Conservation (phyloP, 352 stramenopile species). For the Salisapilia sapeloensis region DNA sequence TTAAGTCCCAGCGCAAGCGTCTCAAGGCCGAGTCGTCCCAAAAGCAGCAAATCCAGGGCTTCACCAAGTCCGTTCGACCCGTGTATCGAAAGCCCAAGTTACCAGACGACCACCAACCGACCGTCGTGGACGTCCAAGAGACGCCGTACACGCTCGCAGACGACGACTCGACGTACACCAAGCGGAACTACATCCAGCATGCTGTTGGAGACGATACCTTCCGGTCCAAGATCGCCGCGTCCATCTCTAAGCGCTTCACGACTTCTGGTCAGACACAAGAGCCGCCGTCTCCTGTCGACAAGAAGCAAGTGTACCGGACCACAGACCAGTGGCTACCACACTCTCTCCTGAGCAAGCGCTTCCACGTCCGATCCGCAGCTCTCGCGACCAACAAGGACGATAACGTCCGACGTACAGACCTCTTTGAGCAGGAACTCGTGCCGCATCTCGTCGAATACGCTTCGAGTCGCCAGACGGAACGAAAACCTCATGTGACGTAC, state of each 20-base stretch:
- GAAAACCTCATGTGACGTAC: not conserved
- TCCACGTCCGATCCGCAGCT: slow-evolving; percentile 42
- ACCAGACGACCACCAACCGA: too few species aligned
- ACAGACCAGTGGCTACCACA: slow-evolving; percentile 45
- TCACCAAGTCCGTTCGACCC: too few species aligned
- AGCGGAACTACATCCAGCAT: too few species aligned
- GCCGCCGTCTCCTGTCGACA: not conserved
- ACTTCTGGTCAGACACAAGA: slow-evolving; percentile 9
- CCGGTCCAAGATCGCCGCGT: slow-evolving; percentile 56
- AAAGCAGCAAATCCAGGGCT: too few species aligned
- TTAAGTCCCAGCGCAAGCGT: too few species aligned
- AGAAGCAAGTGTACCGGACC: slow-evolving; percentile 27
- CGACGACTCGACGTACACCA: too few species aligned
- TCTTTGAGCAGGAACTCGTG: slow-evolving; percentile 60
- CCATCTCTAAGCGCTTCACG: slow-evolving; percentile 69
- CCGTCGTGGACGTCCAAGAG: too few species aligned
- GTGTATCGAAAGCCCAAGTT: too few species aligned
- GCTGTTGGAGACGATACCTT: slow-evolving; percentile 21
- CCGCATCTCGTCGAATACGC: slow-evolving; percentile 53
- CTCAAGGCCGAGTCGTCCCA: too few species aligned
- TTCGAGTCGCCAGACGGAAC: slow-evolving; percentile 7
- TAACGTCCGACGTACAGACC: slow-evolving; percentile 12
- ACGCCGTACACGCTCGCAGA: too few species aligned
- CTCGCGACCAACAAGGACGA: slow-evolving; percentile 8
- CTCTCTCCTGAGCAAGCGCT: slow-evolving; percentile 65